Percentiles rank a stretch among this genome's conserved stretches.
These are phyloP conservation scores for Coleophoma crateriformis DNA, from an alignment of 2,329 filamentous ascomycete genomes.

Conservation along the genomic window DNA sequence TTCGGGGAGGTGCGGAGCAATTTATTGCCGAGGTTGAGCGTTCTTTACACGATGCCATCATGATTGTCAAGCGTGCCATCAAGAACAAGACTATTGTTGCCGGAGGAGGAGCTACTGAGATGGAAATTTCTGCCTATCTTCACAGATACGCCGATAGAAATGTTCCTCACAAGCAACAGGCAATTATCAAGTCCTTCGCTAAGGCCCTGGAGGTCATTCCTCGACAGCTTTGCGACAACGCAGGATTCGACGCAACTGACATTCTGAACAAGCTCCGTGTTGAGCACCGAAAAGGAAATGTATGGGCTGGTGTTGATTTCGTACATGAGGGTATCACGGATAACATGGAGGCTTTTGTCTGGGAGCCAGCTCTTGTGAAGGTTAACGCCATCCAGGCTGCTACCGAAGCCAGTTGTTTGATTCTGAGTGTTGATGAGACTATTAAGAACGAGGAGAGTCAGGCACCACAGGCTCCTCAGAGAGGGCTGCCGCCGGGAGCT, in stretches of 20 bases:
- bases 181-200: conserved; percentile 95
- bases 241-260: conserved; percentile 95
- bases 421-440: conserved; percentile 94
- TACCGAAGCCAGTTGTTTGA: conserved; percentile 91
- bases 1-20: conserved; percentile 94
- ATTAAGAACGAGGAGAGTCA: conserved; percentile 96
- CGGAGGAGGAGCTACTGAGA: conserved; percentile 89
- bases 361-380: conserved; percentile 96
- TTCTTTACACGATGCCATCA: conserved; percentile 96
- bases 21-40: conserved; percentile 99
- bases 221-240: conserved; percentile 95
- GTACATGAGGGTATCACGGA: conserved; percentile 84
- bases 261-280: conserved; percentile 95
- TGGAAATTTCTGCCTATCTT: conserved; percentile 93
- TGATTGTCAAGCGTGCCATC: conserved; percentile 98
- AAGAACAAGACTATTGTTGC: conserved; percentile 93
- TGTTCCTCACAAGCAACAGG: conserved; percentile 90
- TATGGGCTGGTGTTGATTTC: conserved; percentile 96
- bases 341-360: conserved; percentile 94
- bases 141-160: conserved; percentile 91
- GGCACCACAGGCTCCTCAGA: conserved; percentile 72
- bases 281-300: conserved; percentile 88
- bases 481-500: conserved; percentile 71
- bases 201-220: conserved; percentile 97
- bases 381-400: conserved; percentile 95